Base-by-base conservation (phyloP, 768 basidiomycete genomes). In the Lactarius akahatsu region DNA sequence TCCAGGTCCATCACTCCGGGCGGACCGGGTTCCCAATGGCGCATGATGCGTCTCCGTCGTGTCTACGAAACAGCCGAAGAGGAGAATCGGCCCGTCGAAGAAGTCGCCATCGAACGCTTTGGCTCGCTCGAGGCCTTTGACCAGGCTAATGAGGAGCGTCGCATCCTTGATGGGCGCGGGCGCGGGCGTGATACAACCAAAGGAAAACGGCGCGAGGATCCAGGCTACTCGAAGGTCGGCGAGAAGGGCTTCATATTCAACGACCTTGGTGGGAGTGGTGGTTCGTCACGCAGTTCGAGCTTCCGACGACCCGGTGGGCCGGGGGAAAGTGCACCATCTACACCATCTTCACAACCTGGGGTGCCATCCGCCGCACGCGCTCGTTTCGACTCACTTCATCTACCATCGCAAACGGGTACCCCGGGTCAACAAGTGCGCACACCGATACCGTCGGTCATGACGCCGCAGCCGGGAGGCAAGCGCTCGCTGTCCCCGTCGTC, bases 31-130 rank as follows among this genome's bases (percentile, higher is more conserved):
- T 94, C 93, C 2, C 88, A 87, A 73, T 99, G 97, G 96, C 88
- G 97, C 18, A 98, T 98, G 97, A 94, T 92, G 88, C 94, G 95
- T 71, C 85, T 99, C 0, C 86, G 88, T 47, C 84, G 92, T 18
- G 89, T 94, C 1, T 96, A 93, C 73, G 96, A 98, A 74, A 84
- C 91, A 3, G 94, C 91, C 0, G 88, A 93, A 65, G 96, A 98
- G 72, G 94, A 96, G 75, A 84, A 85, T 6, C 77, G 81, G 5
- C 73, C 86, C 0, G 74, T 93, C 13, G 89, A 92, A 70, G 85
- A 94, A 65, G 84, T 98, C 36, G 96, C 90, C 0, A 70, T 92
- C 15, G 96, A 98, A 66, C 85, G 95, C 6, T 98, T 97, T 72
- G 94, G 91, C 4, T 87, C 86, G 3, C 76, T 96, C 28, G 85